phyloP scores from a whole-genome alignment of 108 stramenopile genomes.

The Epithemia pelagica region DNA sequence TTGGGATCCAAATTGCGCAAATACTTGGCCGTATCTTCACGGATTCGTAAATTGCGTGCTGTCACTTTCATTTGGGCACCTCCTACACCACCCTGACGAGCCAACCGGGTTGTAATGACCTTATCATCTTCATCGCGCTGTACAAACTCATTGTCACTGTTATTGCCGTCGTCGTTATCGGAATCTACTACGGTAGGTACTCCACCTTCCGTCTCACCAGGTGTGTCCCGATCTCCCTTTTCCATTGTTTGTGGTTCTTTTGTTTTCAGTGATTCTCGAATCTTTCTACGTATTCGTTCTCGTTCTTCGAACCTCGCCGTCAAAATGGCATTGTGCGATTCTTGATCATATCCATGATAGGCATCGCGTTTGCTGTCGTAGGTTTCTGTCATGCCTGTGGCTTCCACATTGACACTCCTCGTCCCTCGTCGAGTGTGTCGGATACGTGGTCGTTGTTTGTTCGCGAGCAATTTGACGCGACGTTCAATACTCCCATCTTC shows the following conservation, averaged over 20 bases:
- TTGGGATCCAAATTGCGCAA: constrained; percentile 93
- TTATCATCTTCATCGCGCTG: constrained; percentile 80
- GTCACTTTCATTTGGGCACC: constrained; percentile 98
- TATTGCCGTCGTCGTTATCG: constrained; percentile 61
- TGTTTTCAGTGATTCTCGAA: constrained; percentile 31
- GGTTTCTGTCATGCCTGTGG: constrained; percentile 47
- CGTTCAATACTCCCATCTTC: constrained; percentile 73
- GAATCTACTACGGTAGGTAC: neutral
- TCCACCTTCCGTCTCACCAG: neutral
- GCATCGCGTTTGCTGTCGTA: constrained; percentile 89
- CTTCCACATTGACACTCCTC: constrained; percentile 32
- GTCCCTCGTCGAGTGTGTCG: constrained; percentile 81
- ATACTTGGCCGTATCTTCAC: constrained; percentile 99
- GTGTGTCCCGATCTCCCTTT: constrained; percentile 1
- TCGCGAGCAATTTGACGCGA: constrained; percentile 46
- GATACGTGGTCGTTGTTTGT: constrained; percentile 68
- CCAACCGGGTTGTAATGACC: constrained; percentile 88
- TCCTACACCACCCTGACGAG: constrained; percentile 95
- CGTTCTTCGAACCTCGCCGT: constrained; percentile 50
- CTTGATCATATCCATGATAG: constrained; percentile 84
- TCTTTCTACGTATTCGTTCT: constrained; percentile 55
- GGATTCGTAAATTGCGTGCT: constrained; percentile 95
- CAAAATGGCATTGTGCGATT: constrained; percentile 52
- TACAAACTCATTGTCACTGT: constrained; percentile 82
- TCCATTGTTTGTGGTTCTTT: constrained; percentile 17